These are phyloP conservation scores for Aspergillus pseudotamarii DNA, from an alignment of 2,329 filamentous ascomycete genomes.

Conservation along the genomic window DNA sequence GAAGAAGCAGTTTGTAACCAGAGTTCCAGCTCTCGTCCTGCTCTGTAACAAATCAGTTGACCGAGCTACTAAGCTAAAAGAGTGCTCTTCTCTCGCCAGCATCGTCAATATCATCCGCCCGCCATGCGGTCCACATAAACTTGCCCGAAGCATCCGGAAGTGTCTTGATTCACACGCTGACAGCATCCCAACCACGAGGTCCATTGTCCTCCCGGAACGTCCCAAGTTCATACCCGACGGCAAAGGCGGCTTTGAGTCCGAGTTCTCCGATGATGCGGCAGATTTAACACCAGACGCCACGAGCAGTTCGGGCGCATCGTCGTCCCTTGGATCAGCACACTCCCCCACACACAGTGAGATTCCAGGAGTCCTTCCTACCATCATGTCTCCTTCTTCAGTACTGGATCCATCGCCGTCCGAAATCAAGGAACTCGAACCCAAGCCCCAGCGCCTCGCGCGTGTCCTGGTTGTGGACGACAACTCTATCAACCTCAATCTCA, in stretches of 20 bases:
- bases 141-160: constrained; percentile 40
- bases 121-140: constrained; percentile 45
- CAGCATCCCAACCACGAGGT: neutral
- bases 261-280: constrained; percentile 3
- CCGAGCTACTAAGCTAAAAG: constrained; percentile 30
- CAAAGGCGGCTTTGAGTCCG: neutral
- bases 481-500: constrained; percentile 47
- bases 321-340: constrained; percentile 1
- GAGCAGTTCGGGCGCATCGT: constrained; percentile 2
- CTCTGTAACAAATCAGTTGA: constrained; percentile 42
- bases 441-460: constrained; percentile 22
- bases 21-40: constrained; percentile 39
- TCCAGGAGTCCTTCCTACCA: constrained; percentile 9
- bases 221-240: constrained; percentile 2
- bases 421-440: constrained; percentile 10
- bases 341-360: constrained; percentile 10
- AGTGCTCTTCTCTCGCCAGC: constrained; percentile 34
- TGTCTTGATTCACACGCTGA: constrained; percentile 26
- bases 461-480: constrained; percentile 52
- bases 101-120: constrained; percentile 43
- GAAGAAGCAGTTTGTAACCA: constrained; percentile 17
- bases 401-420: neutral
- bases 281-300: constrained; percentile 10
- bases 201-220: constrained; percentile 14
- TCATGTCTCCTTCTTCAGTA: constrained; percentile 12